Evolutionary conservation across 2,329 filamentous ascomycete species (phyloP), one percentile per base, ranked within the genome.

Genomic region (Penicillium frequentans): DNA sequence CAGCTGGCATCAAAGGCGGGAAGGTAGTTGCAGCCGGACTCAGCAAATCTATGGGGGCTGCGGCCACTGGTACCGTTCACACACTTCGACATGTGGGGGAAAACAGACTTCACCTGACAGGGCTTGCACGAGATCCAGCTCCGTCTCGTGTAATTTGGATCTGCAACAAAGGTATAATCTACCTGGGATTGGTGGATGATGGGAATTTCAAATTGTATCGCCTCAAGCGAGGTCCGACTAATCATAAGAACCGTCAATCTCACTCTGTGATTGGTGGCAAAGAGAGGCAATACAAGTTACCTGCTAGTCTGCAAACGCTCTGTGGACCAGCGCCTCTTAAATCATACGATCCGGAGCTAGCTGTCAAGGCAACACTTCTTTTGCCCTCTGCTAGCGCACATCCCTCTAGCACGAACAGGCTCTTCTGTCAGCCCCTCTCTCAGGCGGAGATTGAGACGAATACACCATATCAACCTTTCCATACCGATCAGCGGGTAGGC

Each of bases 391-490:
- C 65, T 5, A 66, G 57, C 26, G 54, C 79, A 80, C 60, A 80
- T 78, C 59, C 76, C 62, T 67, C 77, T 72, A 65, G 73, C 72
- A 53, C 72, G 68, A 65, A 67, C 62, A 62, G 70, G 68, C 49
- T 67, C 63, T 64, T 79, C 76, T 67, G 76, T 73, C 67, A 83
- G 79, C 71, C 89, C 79, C 74, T 90, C 77, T 71, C 89, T 78
- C 71, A 93, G 85, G 91, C 91, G 6, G 93, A 97, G 78, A 96
- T 96, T 63, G 95, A 99, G 70, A 96, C 93, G 1, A 97, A 93
- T 69, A 90, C 93, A 5, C 91, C 93, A 2, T 98, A 96, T 67
- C 93, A 96, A 68, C 93, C 95, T 1, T 97, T 98, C 78, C 93
- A 98, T 72, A 95, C 93, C 0, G 93, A 98, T 69, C 85, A 86